Base-by-base conservation (phyloP, 768 basidiomycete genomes). In the Candolleomyces eurysporus region DNA sequence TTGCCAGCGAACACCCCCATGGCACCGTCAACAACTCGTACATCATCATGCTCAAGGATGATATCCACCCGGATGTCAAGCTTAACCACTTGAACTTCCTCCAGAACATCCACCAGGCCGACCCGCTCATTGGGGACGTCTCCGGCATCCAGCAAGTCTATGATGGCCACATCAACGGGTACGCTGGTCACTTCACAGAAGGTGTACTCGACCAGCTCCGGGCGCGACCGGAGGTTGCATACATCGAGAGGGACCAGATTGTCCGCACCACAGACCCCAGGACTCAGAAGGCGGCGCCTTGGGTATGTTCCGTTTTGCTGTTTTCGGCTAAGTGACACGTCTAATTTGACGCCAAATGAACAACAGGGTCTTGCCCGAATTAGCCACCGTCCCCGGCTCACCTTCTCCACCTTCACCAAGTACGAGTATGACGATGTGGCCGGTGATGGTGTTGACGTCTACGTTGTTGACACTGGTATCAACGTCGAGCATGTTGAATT, bases 381-480 rank as follows among this genome's bases (percentile, higher is more conserved):
- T 69, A 95, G 93, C 64, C 97, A 99, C 78, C 86, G 96, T 49
- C 62, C 78, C 13, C 86, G 75, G 68, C 86, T 99, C 22, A 77
- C 79, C 9, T 87, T 98, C 63, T 74, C 84, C 40, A 98, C 93
- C 13, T 98, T 97, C 81, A 86, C 79, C 60, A 86, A 84, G 72
- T 99, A 98, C 74, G 77, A 84, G 57, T 91, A 90, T 70, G 80
- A 92, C 57, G 8, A 69, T 0, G 40, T 78, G 2, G 95, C 88
- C n/a, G 96, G 96, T 59, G 86, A 91, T 48, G 97, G 96, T 64
- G 96, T 99, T 22, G 94, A 97, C 64, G 96, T 93, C 54, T 92
- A 92, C 67, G 82, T 92, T 70, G 77, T 93, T 66, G 92, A 93
- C 73, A 94, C 92, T 22, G 94, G 95, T 68, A 91, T 99, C 83